Evolutionary conservation across 345 rosid genomes (phyloP).

Genomic region (Salix koriyanagi): DNA sequence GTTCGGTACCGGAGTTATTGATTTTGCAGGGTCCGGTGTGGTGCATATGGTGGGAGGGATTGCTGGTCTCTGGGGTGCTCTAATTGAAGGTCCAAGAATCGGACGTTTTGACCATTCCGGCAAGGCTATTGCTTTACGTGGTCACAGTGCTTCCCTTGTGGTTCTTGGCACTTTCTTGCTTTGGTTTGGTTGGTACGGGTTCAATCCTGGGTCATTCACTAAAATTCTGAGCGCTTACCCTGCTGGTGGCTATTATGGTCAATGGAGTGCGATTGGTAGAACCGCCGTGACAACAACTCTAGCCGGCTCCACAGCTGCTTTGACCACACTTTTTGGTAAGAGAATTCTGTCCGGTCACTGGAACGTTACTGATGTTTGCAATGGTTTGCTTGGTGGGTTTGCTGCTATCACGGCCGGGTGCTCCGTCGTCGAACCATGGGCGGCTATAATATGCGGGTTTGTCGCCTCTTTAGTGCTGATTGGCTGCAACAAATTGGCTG

Average conservation of each 20-base stretch:
- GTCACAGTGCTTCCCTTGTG: conserved; percentile 68
- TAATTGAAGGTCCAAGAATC: conserved; percentile 71
- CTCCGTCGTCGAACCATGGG: conserved; percentile 92
- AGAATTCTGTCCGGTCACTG: conserved; percentile 75
- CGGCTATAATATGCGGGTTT: conserved; percentile 82
- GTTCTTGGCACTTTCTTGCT: conserved; percentile 72
- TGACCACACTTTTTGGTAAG: conserved; percentile 82
- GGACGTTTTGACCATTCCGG: conserved; percentile 55
- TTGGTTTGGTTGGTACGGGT: conserved; percentile 87
- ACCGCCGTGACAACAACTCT: conserved; percentile 90
- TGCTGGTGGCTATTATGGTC: conserved; percentile 44
- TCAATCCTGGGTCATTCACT: conserved; percentile 66
- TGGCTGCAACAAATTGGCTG: conserved; percentile 71
- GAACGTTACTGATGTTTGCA: conserved; percentile 89
- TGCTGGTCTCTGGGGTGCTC: conserved; percentile 77
- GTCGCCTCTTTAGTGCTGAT: conserved; percentile 65
- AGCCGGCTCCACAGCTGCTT: conserved; percentile 83
- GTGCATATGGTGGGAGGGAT: conserved; percentile 81
- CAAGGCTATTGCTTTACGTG: conserved; percentile 39
- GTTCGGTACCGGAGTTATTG: conserved; percentile 67
- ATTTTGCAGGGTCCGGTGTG: conserved; percentile 74
- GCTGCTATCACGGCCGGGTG: conserved; percentile 86
- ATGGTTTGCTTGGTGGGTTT: conserved; percentile 85
- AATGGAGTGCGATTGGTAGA: conserved; percentile 82
- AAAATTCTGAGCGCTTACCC: conserved; percentile 38